A percentile compares a stretch with the other conserved stretches of the same genome.
These are phyloP conservation scores for Sporobolomyces roseus DNA, from an alignment of 768 basidiomycete species.

Conservation along the genomic window DNA sequence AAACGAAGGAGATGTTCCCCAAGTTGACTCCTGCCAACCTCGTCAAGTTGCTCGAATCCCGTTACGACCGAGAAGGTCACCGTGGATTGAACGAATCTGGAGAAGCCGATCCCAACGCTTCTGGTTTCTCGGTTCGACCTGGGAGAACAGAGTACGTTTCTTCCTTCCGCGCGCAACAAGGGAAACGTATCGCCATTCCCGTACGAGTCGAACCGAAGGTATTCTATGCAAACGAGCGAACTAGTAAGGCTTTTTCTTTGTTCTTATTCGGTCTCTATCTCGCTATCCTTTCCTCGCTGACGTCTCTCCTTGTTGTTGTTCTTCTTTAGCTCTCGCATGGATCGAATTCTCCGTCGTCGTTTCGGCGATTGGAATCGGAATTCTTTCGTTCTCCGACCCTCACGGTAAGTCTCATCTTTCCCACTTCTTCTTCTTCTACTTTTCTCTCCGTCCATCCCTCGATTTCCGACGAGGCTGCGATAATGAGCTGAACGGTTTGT, in stretches of 20 bases:
- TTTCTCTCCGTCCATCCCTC: too few relatives aligned
- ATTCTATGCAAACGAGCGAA: constrained; percentile 92
- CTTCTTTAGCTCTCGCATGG: constrained; percentile 77
- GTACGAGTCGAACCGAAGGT: constrained; percentile 98
- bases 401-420: constrained; percentile 24
- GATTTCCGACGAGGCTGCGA: too few relatives aligned
- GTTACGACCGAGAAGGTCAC: constrained; percentile 45
- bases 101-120: constrained; percentile 19
- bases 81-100: constrained; percentile 38
- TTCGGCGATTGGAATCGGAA: constrained; percentile 80
- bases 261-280: background rate
- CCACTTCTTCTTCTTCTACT: background rate
- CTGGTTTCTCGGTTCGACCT: constrained; percentile 45
- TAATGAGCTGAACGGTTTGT: too few relatives aligned
- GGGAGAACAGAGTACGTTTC: constrained; percentile 52
- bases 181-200: constrained; percentile 86
- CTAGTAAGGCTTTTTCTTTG: constrained; percentile 52
- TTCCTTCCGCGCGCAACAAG: constrained; percentile 71
- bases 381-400: constrained; percentile 53
- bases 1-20: too few relatives aligned
- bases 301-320: too few relatives aligned
- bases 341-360: constrained; percentile 79
- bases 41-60: constrained; percentile 49
- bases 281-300: too few relatives aligned
- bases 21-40: constrained; percentile 47